phyloP scores from a whole-genome alignment of 2,329 filamentous ascomycete species.

The Neopestalotiopsis sp. region DNA sequence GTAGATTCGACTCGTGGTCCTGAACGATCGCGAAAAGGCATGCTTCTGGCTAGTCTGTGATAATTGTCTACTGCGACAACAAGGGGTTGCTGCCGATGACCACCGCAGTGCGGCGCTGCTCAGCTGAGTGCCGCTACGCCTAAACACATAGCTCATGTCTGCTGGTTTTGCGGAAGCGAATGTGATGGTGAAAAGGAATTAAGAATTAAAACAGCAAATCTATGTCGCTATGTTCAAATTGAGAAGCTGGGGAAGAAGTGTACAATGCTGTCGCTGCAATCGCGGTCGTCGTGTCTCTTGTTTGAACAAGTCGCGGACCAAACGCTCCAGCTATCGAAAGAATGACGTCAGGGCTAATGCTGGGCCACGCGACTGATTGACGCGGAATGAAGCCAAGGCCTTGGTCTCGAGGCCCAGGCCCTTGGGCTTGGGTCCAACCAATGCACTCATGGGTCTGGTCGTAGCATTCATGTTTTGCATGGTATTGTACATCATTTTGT shows the following conservation, averaged over 20 bases:
- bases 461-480: neutral
- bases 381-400: neutral
- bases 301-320: neutral
- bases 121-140: constrained; percentile 29
- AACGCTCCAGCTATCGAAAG: neutral
- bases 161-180: neutral
- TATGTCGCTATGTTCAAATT: neutral
- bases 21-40: constrained; percentile 22
- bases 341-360: neutral
- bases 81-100: neutral
- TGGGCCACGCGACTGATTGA: neutral
- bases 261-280: neutral
- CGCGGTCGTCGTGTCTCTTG: neutral
- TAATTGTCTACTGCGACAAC: neutral
- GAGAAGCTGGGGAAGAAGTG: neutral
- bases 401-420: neutral
- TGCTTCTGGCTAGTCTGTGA: neutral
- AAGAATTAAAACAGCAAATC: neutral
- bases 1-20: constrained; percentile 23
- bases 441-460: neutral
- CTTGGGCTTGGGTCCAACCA: neutral
- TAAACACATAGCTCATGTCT: constrained; percentile 37
- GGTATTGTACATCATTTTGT: neutral
- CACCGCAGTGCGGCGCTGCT: neutral
- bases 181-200: neutral